A percentile compares a stretch with the other conserved stretches of the same genome.
These are phyloP conservation scores for Edaphochlamys debaryana DNA, from an alignment of 139 green algal species.

Conservation along the genomic window DNA sequence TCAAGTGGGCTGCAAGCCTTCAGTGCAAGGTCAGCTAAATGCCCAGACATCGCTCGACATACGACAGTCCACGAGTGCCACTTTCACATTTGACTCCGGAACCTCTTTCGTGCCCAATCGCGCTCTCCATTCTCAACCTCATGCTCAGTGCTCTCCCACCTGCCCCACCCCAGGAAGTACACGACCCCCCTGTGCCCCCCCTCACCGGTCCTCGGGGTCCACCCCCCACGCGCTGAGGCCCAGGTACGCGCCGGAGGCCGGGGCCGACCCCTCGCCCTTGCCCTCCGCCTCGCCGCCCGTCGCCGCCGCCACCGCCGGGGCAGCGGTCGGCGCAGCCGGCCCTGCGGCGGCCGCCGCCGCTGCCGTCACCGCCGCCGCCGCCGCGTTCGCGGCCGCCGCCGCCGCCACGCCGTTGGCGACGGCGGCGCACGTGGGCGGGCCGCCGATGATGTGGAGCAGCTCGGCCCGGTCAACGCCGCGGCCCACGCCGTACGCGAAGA, in stretches of 20 bases:
- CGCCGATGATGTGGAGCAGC: slow-evolving; percentile 67
- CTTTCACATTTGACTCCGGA: too few species aligned
- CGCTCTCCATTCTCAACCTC: too few species aligned
- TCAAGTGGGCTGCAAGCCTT: too few species aligned
- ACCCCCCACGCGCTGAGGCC: slow-evolving; percentile 7
- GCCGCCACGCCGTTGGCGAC: neutral
- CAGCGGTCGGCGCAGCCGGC: too few species aligned
- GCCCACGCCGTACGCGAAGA: slow-evolving; percentile 81
- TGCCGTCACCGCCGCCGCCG: neutral
- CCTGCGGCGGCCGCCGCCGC: neutral
- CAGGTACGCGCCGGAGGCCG: neutral
- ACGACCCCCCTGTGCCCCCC: neutral
- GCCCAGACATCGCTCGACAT: too few species aligned
- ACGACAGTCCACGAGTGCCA: too few species aligned
- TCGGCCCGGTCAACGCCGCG: slow-evolving; percentile 76
- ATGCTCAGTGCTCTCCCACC: too few species aligned
- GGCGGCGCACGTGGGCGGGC: neutral
- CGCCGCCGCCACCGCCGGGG: neutral
- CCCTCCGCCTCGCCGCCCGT: too few species aligned
- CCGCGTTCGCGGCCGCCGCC: neutral
- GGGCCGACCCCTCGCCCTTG: too few species aligned
- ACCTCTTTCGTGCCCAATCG: too few species aligned
- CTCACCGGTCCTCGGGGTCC: slow-evolving; percentile 21
- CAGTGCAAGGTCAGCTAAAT: too few species aligned
- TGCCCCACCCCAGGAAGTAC: too few species aligned